phyloP scores from a whole-genome alignment of 1,139 yeast genomes.

The Kodamaea alishanica region DNA sequence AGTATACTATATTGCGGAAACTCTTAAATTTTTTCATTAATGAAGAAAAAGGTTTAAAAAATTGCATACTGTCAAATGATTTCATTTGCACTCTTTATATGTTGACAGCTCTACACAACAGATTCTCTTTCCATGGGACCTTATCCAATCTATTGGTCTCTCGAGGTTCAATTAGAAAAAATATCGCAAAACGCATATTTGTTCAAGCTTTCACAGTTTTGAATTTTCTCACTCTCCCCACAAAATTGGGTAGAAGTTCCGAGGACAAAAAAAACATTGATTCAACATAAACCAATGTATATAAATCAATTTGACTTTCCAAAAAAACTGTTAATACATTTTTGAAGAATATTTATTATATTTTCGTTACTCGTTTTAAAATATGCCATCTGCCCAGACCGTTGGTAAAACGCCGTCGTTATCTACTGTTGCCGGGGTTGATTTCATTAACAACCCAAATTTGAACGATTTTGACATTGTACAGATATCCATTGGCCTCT shows the following conservation, averaged over 20 bases:
- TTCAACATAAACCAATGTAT: background rate
- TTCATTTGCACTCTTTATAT: too few species aligned
- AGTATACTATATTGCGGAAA: too few species aligned
- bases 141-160: too few species aligned
- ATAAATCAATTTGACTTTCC: background rate
- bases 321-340: background rate
- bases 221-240: slow-evolving; percentile 3
- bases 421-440: slow-evolving; percentile 21
- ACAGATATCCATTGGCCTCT: slow-evolving; percentile 35
- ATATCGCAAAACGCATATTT: too few species aligned
- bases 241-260: slow-evolving; percentile 5
- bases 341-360: slow-evolving; percentile 4
- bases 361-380: slow-evolving; percentile 2
- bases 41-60: too few species aligned
- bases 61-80: too few species aligned
- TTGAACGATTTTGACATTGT: slow-evolving; percentile 25
- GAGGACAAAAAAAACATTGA: background rate
- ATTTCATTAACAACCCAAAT: slow-evolving; percentile 4
- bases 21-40: too few species aligned
- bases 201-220: too few species aligned
- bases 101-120: too few species aligned
- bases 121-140: too few species aligned
- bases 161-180: too few species aligned
- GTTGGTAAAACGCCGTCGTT: slow-evolving; percentile 13
- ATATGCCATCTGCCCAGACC: slow-evolving; percentile 17